Evolutionary conservation across 2,329 filamentous ascomycete species (phyloP), one percentile per base, ranked within the genome.

Genomic region (Cercospora sesami): DNA sequence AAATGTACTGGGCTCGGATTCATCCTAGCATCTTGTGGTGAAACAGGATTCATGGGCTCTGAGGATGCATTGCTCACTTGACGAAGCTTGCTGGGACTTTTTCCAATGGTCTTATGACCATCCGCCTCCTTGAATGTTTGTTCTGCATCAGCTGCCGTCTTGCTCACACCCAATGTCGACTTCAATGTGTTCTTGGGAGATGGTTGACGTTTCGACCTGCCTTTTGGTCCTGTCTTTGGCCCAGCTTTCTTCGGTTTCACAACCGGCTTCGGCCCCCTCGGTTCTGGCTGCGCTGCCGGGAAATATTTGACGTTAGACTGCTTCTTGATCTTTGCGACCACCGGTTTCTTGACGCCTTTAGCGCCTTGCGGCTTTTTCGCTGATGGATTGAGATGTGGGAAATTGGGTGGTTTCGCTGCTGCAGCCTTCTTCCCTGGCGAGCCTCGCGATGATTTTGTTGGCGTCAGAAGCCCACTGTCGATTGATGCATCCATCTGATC

Each of bases 401-500:
- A 63, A 4, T 66, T 55, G 18, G 23, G 14, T 55, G 68, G 53
- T 6, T 68, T 70, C 18, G 57, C 26, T 21, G 64, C n/a, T 21
- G 64, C n/a, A 28, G 66, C 60, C 18, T 71, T 70, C 51, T 73
- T 75, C 18, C 57, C 66, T 18, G 75, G 72, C 26, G 72, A 73
- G 65, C 71, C 73, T n/a, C 70, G 71, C 55, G 71, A 69, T 8
- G 75, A 75, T 60, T 76, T 78, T 16, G 75, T 75, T 8, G 78
- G 78, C n/a, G 78, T 79, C 31, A 75, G 71, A n/a, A 77, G 64
- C 8, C 75, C 76, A 53, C 45, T 45, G 26, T 18, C 26, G 8
- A 31, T 59, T 30, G 16, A 53, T 21, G 57, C 60, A 18, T 64
- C 48, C 30, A 55, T 64, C 12, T 53, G 58, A 31, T 55, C 33